Percentiles rank a stretch among this genome's conserved stretches.
These are phyloP conservation scores for Cystofilobasidium capitatum DNA, from an alignment of 768 basidiomycete species.

Conservation along the genomic window DNA sequence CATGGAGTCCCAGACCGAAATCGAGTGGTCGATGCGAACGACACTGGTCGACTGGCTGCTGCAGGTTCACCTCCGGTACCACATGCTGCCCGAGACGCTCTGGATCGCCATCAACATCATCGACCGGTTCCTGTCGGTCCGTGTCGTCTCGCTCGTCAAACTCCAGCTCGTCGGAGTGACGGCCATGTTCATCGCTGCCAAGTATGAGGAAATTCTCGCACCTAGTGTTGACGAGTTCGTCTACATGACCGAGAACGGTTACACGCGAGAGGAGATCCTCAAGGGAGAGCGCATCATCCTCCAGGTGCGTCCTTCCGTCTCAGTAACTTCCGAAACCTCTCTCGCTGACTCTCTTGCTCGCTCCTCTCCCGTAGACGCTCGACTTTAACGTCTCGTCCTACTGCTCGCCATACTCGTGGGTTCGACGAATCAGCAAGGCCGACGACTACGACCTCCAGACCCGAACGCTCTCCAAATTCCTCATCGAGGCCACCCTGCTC, in stretches of 20 bases:
- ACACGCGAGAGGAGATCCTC: slow-evolving; percentile 87
- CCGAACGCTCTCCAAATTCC: slow-evolving; percentile 89
- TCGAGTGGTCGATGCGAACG: slow-evolving; percentile 74
- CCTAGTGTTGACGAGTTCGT: slow-evolving; percentile 94
- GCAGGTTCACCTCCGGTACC: slow-evolving; percentile 94
- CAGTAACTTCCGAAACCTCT: neutral
- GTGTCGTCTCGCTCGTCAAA: slow-evolving; percentile 78
- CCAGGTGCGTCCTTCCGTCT: slow-evolving; percentile 43
- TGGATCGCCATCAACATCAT: slow-evolving; percentile 99
- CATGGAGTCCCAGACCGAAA: slow-evolving; percentile 86
- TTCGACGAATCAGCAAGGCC: slow-evolving; percentile 94
- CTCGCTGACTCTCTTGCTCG: neutral
- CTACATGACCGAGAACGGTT: slow-evolving; percentile 92
- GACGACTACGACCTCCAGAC: slow-evolving; percentile 99
- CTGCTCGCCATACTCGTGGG: slow-evolving; percentile 99
- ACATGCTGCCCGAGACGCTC: slow-evolving; percentile 96
- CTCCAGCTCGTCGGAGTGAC: slow-evolving; percentile 95
- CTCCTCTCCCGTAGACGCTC: slow-evolving; percentile 48
- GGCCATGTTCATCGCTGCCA: slow-evolving; percentile 97
- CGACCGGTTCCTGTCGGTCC: slow-evolving; percentile 80
- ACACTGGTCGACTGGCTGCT: slow-evolving; percentile 96
- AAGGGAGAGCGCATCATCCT: slow-evolving; percentile 96
- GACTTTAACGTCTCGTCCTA: slow-evolving; percentile 94
- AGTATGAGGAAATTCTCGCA: slow-evolving; percentile 98
- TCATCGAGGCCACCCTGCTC: slow-evolving; percentile 88